Evolutionary conservation across 2,329 filamentous ascomycete species (phyloP).

Genomic region (Eurotiales sp.): DNA sequence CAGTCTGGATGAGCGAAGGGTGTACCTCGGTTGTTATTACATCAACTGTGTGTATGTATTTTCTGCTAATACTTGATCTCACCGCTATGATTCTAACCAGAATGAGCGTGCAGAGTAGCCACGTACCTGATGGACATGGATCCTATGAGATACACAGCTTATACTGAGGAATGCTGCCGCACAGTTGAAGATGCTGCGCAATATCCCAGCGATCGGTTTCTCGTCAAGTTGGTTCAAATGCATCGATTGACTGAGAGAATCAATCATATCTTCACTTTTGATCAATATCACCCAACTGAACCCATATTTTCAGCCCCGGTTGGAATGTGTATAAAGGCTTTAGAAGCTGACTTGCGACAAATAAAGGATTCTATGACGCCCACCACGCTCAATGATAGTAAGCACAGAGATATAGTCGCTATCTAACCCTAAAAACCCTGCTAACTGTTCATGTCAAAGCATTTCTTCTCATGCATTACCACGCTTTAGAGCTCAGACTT

Average conservation of each 20-base stretch:
- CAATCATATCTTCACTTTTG: constrained; percentile 24
- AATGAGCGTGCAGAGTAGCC: constrained; percentile 17
- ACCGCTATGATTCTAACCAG: too few species aligned
- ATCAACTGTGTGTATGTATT: constrained; percentile 49
- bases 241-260: constrained; percentile 54
- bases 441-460: constrained; percentile 14
- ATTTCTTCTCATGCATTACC: constrained; percentile 23
- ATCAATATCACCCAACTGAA: constrained; percentile 17
- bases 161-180: constrained; percentile 50
- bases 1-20: constrained; percentile 51
- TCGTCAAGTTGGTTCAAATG: constrained; percentile 48
- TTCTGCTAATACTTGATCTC: too few species aligned
- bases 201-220: constrained; percentile 45
- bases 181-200: constrained; percentile 45
- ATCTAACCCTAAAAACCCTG: background rate
- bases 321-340: background rate
- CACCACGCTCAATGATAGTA: background rate
- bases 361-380: background rate
- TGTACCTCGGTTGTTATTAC: constrained; percentile 54
- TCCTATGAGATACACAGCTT: constrained; percentile 50
- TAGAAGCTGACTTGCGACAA: background rate
- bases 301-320: background rate
- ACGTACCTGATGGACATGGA: constrained; percentile 43
- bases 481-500: constrained; percentile 24
- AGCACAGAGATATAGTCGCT: background rate